Evolutionary conservation across 768 basidiomycete genomes (phyloP).

Genomic region (Trametes maxima): DNA sequence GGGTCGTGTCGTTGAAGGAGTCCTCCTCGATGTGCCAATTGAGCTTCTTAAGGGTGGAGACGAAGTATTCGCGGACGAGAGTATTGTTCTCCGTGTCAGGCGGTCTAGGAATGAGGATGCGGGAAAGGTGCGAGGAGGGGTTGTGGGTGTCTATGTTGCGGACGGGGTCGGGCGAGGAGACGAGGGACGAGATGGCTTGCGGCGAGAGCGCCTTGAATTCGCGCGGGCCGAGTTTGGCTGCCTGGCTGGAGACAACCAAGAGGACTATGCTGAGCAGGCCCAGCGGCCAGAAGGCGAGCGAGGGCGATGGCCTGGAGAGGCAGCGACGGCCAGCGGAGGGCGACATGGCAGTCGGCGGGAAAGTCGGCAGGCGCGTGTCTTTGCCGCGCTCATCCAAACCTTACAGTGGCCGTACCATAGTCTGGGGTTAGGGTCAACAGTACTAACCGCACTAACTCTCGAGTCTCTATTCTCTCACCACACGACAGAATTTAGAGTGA

Average conservation of each 20-base stretch:
- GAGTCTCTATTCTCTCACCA: too few relatives aligned
- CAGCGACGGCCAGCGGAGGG: not conserved
- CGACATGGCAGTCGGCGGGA: conserved; percentile 11
- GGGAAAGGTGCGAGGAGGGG: conserved; percentile 74
- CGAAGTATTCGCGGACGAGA: conserved; percentile 79
- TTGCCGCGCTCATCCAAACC: too few relatives aligned
- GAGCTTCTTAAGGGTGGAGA: conserved; percentile 65
- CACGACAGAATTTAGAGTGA: too few relatives aligned
- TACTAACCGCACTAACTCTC: too few relatives aligned
- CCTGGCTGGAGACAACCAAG: conserved; percentile 30
- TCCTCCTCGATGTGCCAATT: conserved; percentile 92
- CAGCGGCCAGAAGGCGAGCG: not conserved
- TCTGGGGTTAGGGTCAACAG: conserved; percentile 11
- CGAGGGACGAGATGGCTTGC: conserved; percentile 52
- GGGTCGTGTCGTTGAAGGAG: conserved; percentile 76
- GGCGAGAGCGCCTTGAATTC: conserved; percentile 48
- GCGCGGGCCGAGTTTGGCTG: conserved; percentile 39
- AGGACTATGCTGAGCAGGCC: not conserved
- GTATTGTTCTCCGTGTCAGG: conserved; percentile 81
- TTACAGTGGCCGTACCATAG: conserved; percentile 1
- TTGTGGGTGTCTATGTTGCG: conserved; percentile 68
- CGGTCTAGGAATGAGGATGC: conserved; percentile 83
- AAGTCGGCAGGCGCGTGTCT: not conserved
- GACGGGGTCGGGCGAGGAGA: conserved; percentile 61
- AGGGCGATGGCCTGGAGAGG: not conserved